Evolutionary conservation across 1,139 yeast genomes (phyloP).

Genomic region (Kodamaea derodonti): DNA sequence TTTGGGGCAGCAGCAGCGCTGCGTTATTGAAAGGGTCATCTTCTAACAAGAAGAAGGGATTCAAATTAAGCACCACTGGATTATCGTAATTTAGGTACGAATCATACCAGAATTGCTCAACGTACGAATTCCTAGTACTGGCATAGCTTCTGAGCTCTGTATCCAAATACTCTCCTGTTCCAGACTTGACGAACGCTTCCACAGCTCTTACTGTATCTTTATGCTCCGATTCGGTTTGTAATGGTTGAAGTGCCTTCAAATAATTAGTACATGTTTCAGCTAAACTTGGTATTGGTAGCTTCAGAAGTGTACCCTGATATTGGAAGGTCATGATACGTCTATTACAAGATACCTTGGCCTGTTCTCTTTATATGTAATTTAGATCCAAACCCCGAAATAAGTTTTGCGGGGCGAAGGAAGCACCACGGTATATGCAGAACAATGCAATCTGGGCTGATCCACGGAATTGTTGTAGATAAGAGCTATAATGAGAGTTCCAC

Average conservation of each 20-base stretch:
- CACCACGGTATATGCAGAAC: too few species aligned
- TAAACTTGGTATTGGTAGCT: constrained; percentile 77
- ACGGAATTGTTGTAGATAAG: too few species aligned
- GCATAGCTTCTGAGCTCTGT: constrained; percentile 61
- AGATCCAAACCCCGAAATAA: constrained; percentile 3
- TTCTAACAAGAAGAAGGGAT: constrained; percentile 82
- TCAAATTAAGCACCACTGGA: constrained; percentile 81
- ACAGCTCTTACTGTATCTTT: constrained; percentile 59
- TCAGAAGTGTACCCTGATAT: constrained; percentile 52
- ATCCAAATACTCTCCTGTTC: constrained; percentile 61
- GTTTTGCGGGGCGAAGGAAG: not conserved
- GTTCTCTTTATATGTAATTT: too few species aligned
- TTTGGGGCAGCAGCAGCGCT: constrained; percentile 52
- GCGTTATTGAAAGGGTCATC: constrained; percentile 86
- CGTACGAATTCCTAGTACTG: constrained; percentile 65
- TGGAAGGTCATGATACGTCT: constrained; percentile 42
- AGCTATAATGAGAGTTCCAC: too few species aligned
- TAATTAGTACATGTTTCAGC: constrained; percentile 62
- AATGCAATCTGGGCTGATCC: too few species aligned
- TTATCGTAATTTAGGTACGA: constrained; percentile 82
- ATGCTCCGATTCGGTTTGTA: constrained; percentile 73
- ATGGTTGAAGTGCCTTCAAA: constrained; percentile 63
- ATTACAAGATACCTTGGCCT: too few species aligned
- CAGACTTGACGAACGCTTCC: constrained; percentile 47
- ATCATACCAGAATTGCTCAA: constrained; percentile 93